Conservation (phyloP, 2,329 filamentous ascomycete species). For the Colletotrichum melonis region DNA sequence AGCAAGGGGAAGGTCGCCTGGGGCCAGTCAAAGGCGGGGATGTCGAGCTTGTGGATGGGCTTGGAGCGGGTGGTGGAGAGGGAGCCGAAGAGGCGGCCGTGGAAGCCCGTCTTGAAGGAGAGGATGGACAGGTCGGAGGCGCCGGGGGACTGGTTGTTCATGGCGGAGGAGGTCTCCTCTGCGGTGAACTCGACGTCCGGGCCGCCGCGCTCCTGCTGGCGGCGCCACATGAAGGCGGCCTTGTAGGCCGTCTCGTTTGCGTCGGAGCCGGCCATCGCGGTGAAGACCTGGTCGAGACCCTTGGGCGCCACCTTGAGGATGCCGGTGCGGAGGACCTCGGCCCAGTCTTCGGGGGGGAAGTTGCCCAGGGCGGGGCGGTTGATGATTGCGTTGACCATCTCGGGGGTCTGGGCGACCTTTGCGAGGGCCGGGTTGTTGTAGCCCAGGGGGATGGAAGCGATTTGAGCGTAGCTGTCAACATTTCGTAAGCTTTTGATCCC, state of each 20-base stretch:
- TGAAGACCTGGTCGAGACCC: conserved; percentile 90
- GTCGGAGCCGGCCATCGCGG: conserved; percentile 87
- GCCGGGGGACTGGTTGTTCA: conserved; percentile 84
- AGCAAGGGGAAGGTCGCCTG: conserved; percentile 87
- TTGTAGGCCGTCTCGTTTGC: conserved; percentile 97
- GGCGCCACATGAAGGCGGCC: conserved; percentile 93
- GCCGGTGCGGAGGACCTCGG: conserved; percentile 80
- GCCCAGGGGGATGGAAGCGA: conserved; percentile 90
- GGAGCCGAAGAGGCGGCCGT: conserved; percentile 89
- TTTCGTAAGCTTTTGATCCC: background rate
- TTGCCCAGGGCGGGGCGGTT: conserved; percentile 92
- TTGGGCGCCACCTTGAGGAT: conserved; percentile 86
- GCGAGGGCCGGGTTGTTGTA: conserved; percentile 89
- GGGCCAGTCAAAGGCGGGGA: conserved; percentile 95
- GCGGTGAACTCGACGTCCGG: conserved; percentile 81
- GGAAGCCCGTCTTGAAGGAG: conserved; percentile 89
- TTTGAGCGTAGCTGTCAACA: conserved; percentile 79
- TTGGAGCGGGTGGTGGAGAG: conserved; percentile 92
- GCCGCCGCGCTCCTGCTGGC: conserved; percentile 84
- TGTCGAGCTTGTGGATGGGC: conserved; percentile 94
- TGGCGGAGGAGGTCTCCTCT: conserved; percentile 78
- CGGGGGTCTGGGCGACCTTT: conserved; percentile 76
- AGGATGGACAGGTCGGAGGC: conserved; percentile 84
- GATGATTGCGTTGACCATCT: conserved; percentile 85
- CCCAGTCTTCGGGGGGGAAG: conserved; percentile 90